Base-by-base conservation (phyloP, 2,329 filamentous ascomycete species). In the Fusarium armeniacum region DNA sequence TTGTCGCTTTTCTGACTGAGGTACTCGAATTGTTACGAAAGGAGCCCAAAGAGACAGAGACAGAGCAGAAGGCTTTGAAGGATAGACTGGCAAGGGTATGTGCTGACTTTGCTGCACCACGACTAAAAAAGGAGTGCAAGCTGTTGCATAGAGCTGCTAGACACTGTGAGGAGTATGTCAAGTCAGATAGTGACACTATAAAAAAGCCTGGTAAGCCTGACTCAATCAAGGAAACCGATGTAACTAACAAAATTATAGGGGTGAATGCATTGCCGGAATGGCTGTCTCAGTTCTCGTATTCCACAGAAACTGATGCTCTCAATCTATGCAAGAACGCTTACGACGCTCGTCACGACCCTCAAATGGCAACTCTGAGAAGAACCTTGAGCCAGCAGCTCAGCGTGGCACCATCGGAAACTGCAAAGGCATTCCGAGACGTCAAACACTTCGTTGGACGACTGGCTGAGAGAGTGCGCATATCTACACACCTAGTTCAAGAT, bases 361-460 rank as follows among this genome's bases (percentile, higher is more conserved):
- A 74, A 11, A 72, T 72, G 62, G n/a, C 28, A 9, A 65, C 41
- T 4, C 41, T 75, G 10, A 28, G 44, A 32, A 40, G 44, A 35
- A 40, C 30, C 10, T 58, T 74, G 10, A 56, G 58, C 3, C 56
- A 57, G 4, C 68, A 72, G 28, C 30, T 58, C 10, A 33, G 22
- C 6, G 45, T 53, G 5, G 55, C 59, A 2, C 44, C 53, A 2
- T 22, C 7, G 2, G 30, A 32, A 3, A 45, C 44, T 5, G 13
- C 41, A 1, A 35, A 51, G n/a, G 26, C 41, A 0, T 83, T 82
- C 58, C 58, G 65, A 6, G 41, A 49, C 5, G 74, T 80, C 7
- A 73, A 75, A 6, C 85, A 86, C 67, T 76, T 78, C 35, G 71
- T 87, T 10, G 83, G 84, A 4, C 78, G 84, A 1, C 70, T 87